Conservation (phyloP, 495 filamentous ascomycete genomes). For the Xylaria palmicola region DNA sequence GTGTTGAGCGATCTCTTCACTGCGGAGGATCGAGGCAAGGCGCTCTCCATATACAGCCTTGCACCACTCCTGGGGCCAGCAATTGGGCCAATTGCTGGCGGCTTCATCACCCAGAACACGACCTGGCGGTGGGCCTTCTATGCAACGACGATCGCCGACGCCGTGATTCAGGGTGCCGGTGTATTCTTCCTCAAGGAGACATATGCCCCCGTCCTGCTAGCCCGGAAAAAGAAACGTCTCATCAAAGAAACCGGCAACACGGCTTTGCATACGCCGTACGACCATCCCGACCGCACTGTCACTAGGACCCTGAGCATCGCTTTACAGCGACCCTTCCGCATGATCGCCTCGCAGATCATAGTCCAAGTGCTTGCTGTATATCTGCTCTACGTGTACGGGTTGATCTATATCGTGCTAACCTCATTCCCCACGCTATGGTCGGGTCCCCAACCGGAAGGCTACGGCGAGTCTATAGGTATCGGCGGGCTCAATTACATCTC, state of each 20-base stretch:
- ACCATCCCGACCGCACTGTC: slow-evolving; percentile 44
- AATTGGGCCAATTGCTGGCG: slow-evolving; percentile 62
- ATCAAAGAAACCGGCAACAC: slow-evolving; percentile 64
- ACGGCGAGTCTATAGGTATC: slow-evolving; percentile 60
- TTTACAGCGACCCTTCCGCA: slow-evolving; percentile 55
- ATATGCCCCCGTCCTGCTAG: slow-evolving; percentile 63
- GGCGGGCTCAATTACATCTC: slow-evolving; percentile 70
- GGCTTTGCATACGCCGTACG: slow-evolving; percentile 62
- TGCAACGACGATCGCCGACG: slow-evolving; percentile 61
- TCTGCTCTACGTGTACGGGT: slow-evolving; percentile 65
- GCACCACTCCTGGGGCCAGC: slow-evolving; percentile 65
- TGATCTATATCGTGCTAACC: slow-evolving; percentile 70
- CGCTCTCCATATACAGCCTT: slow-evolving; percentile 63
- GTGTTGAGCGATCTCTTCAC: slow-evolving; percentile 63
- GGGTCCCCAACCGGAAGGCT: slow-evolving; percentile 35
- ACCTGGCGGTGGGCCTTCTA: slow-evolving; percentile 74
- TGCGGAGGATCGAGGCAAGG: slow-evolving; percentile 63
- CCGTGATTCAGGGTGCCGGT: slow-evolving; percentile 59
- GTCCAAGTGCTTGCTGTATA: slow-evolving; percentile 49
- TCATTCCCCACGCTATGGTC: slow-evolving; percentile 68
- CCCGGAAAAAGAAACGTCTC: slow-evolving; percentile 54
- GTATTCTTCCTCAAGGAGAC: slow-evolving; percentile 70
- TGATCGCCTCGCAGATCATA: slow-evolving; percentile 61
- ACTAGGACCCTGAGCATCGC: slow-evolving; percentile 41
- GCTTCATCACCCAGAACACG: slow-evolving; percentile 65